phyloP scores from a whole-genome alignment of 306 rosid genomes.

The Fagus sylvatica region DNA sequence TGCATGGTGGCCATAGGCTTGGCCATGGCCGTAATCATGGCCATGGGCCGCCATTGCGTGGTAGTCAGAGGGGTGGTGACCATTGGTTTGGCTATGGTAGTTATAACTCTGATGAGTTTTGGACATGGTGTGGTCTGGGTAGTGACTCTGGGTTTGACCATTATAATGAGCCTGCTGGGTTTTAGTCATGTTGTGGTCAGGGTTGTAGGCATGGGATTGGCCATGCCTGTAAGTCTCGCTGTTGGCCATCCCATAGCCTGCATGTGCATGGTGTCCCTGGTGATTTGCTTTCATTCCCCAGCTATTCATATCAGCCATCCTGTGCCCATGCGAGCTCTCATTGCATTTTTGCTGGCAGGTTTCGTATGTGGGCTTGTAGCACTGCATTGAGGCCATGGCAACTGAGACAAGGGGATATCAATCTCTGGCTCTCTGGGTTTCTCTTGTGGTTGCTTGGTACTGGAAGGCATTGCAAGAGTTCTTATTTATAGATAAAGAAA shows the following conservation, averaged over 20 bases:
- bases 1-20: background rate
- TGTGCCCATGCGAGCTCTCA: conserved; percentile 33
- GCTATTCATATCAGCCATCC: conserved; percentile 40
- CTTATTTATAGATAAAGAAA: too few relatives aligned
- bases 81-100: conserved; percentile 16
- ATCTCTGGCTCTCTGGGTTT: too few relatives aligned
- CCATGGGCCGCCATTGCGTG: background rate
- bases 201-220: background rate
- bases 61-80: background rate
- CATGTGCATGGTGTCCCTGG: conserved; percentile 28
- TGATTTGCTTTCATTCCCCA: conserved; percentile 46
- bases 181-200: background rate
- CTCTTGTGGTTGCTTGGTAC: too few relatives aligned
- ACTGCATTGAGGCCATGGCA: conserved; percentile 52
- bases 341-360: conserved; percentile 35
- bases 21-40: too few relatives aligned
- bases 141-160: conserved; percentile 30
- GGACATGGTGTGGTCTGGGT: conserved; percentile 19
- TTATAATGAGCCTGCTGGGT: conserved; percentile 16
- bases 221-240: conserved; percentile 22
- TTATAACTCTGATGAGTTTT: conserved; percentile 27
- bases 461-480: too few relatives aligned
- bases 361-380: conserved; percentile 41
- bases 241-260: conserved; percentile 22
- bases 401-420: conserved; percentile 24